phyloP scores from a whole-genome alignment of 345 rosid species.

The Murraya koenigii region DNA sequence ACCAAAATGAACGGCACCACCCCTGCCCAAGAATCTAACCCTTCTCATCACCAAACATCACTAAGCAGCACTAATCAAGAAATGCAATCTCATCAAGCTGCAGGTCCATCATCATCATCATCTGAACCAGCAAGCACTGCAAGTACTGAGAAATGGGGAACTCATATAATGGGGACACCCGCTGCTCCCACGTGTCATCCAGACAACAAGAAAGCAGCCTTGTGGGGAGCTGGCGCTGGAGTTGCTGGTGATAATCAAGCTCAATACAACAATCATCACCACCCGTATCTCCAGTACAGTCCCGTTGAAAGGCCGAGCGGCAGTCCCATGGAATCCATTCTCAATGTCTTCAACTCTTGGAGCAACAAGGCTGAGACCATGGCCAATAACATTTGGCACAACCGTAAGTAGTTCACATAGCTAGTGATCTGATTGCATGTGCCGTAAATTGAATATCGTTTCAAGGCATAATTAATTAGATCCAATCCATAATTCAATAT shows the following conservation, averaged over 20 bases:
- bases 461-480: too few species aligned
- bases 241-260: constrained; percentile 20
- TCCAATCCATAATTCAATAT: too few species aligned
- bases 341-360: constrained; percentile 46
- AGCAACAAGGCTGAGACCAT: constrained; percentile 47
- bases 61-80: not conserved
- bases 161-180: constrained; percentile 55
- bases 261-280: constrained; percentile 36
- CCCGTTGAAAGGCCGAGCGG: constrained; percentile 39
- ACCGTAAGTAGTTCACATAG: constrained; percentile 25
- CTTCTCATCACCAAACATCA: constrained; percentile 14
- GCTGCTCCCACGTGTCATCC: constrained; percentile 55
- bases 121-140: constrained; percentile 10
- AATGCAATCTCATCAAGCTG: constrained; percentile 3
- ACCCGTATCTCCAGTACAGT: constrained; percentile 44
- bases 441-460: too few species aligned
- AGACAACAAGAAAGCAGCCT: constrained; percentile 58
- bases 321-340: constrained; percentile 50
- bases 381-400: constrained; percentile 58
- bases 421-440: too few species aligned
- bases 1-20: constrained; percentile 21
- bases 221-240: constrained; percentile 50
- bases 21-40: constrained; percentile 16
- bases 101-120: constrained; percentile 11
- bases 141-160: constrained; percentile 46